phyloP scores from a whole-genome alignment of 495 filamentous ascomycete genomes.

The Talaromyces adpressus region DNA sequence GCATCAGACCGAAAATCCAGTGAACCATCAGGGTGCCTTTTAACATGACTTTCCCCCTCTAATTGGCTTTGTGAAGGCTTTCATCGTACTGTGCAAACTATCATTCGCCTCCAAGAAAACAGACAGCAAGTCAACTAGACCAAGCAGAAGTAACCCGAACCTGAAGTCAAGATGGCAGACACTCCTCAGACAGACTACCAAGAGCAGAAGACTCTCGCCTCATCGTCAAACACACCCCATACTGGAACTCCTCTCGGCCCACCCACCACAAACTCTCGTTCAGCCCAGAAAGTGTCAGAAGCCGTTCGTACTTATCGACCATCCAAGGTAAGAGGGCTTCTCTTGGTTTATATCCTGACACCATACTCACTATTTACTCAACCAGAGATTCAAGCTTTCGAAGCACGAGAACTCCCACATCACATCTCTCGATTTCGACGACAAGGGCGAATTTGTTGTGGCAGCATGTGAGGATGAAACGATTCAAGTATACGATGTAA shows the following conservation, averaged over 20 bases:
- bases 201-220: constrained; percentile 4
- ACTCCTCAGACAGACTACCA: constrained; percentile 5
- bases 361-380: background rate
- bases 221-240: constrained; percentile 6
- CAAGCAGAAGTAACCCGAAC: background rate
- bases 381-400: constrained; percentile 29
- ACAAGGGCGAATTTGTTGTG: constrained; percentile 83
- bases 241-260: constrained; percentile 15
- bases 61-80: background rate
- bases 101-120: background rate
- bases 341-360: background rate
- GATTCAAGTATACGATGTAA: constrained; percentile 88
- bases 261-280: constrained; percentile 21
- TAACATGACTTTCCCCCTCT: background rate
- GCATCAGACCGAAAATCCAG: background rate
- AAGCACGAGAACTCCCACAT: constrained; percentile 35
- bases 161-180: constrained; percentile 7
- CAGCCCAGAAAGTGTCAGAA: constrained; percentile 38
- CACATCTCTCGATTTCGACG: constrained; percentile 91
- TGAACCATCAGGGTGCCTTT: background rate
- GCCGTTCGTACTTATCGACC: constrained; percentile 39
- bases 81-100: background rate
- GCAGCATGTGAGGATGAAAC: constrained; percentile 85
- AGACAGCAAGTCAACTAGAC: background rate
- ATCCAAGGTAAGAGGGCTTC: constrained; percentile 31